Conservation (phyloP, 2,329 filamentous ascomycete genomes). For the Lachnellula hyalina region DNA sequence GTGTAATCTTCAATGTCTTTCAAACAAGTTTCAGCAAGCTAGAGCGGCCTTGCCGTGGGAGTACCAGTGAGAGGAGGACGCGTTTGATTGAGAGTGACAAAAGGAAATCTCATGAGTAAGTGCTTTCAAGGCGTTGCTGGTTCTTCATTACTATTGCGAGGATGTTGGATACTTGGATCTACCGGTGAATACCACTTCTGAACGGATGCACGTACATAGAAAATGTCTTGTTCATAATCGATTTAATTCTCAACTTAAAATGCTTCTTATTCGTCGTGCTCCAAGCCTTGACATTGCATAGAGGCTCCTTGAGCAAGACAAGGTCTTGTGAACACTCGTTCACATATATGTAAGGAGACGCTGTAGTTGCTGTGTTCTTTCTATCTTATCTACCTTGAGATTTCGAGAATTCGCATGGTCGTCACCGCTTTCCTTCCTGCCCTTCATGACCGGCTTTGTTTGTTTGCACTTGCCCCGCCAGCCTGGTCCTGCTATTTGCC, state of each 20-base stretch:
- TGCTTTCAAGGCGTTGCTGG: neutral
- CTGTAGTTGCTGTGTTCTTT: too few species aligned
- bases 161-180: neutral
- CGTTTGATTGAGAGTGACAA: neutral
- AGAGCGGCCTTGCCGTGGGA: neutral
- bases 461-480: neutral
- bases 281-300: too few species aligned
- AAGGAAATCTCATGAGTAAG: neutral
- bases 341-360: too few species aligned
- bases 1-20: slow-evolving; percentile 9
- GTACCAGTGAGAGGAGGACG: neutral
- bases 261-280: too few species aligned
- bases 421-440: neutral
- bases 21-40: neutral
- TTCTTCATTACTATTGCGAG: neutral
- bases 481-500: neutral
- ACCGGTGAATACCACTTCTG: too few species aligned
- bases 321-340: too few species aligned
- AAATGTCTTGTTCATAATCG: too few species aligned
- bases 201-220: too few species aligned
- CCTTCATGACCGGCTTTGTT: neutral
- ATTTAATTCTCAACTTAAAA: too few species aligned
- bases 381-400: too few species aligned
- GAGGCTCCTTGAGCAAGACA: too few species aligned
- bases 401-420: too few species aligned